These are phyloP conservation scores for Pleurotus citrinopileatus DNA, from an alignment of 768 basidiomycete genomes.

Conservation along the genomic window DNA sequence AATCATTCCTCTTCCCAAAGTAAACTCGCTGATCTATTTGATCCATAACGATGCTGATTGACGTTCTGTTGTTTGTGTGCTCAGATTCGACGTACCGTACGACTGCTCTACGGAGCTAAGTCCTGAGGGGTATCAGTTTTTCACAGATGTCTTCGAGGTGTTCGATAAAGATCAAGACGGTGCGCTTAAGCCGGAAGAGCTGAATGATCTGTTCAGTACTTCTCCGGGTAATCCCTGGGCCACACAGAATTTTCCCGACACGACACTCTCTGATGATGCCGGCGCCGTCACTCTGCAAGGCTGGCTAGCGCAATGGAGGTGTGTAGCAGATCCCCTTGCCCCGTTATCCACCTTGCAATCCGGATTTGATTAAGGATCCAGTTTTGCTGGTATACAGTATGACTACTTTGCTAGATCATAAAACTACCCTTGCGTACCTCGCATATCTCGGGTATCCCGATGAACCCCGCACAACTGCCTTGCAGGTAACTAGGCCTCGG, in stretches of 20 bases:
- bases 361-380: background rate
- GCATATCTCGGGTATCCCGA: constrained; percentile 91
- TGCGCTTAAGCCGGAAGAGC: constrained; percentile 77
- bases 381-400: constrained; percentile 51
- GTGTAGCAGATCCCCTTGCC: constrained; percentile 17
- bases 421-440: constrained; percentile 88
- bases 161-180: constrained; percentile 99
- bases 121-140: constrained; percentile 93
- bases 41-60: constrained; percentile 13
- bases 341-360: constrained; percentile 3
- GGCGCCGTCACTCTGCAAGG: constrained; percentile 95
- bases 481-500: constrained; percentile 82
- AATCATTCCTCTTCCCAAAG: constrained; percentile 88
- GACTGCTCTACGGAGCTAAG: constrained; percentile 96
- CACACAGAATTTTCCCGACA: constrained; percentile 87
- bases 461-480: constrained; percentile 75
- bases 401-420: constrained; percentile 95
- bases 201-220: constrained; percentile 88
- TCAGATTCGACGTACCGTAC: constrained; percentile 91
- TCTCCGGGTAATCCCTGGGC: constrained; percentile 98
- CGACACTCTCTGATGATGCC: constrained; percentile 80
- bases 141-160: constrained; percentile 93
- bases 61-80: constrained; percentile 11
- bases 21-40: constrained; percentile 33
- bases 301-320: constrained; percentile 99